Evolutionary conservation across 2,329 filamentous ascomycete species (phyloP).

Genomic region (Ascochyta pisi): DNA sequence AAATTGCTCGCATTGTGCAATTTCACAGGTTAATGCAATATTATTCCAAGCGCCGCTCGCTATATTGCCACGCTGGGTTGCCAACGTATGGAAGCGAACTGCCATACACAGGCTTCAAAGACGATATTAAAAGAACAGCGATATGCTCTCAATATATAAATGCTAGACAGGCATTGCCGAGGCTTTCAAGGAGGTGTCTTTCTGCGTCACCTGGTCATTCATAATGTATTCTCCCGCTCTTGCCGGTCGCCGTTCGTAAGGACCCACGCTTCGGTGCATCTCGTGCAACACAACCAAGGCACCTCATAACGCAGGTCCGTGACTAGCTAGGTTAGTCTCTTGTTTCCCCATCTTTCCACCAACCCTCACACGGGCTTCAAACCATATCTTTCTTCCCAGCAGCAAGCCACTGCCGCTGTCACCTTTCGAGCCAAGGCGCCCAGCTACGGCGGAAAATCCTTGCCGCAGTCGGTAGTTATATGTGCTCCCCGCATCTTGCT

Average conservation of each 20-base stretch:
- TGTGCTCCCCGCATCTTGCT: conserved; percentile 6
- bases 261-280: neutral
- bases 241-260: neutral
- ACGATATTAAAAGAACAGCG: neutral
- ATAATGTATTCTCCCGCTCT: neutral
- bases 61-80: neutral
- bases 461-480: conserved; percentile 2
- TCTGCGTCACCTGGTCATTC: neutral
- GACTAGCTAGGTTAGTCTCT: neutral
- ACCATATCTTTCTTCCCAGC: neutral
- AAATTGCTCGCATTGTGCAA: neutral
- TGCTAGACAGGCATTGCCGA: neutral
- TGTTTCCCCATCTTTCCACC: conserved; percentile 6
- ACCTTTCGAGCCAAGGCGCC: neutral
- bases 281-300: neutral
- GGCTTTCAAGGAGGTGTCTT: neutral
- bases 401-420: conserved; percentile 4
- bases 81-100: neutral
- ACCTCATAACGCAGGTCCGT: neutral
- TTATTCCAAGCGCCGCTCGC: neutral
- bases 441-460: conserved; percentile 2
- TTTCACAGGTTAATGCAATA: neutral
- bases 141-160: conserved; percentile 1
- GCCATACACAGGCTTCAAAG: neutral
- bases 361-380: conserved; percentile 3